Evolutionary conservation across 1,284 basidiomycete species (phyloP).

Genomic region (Apiotrichum gracile): DNA sequence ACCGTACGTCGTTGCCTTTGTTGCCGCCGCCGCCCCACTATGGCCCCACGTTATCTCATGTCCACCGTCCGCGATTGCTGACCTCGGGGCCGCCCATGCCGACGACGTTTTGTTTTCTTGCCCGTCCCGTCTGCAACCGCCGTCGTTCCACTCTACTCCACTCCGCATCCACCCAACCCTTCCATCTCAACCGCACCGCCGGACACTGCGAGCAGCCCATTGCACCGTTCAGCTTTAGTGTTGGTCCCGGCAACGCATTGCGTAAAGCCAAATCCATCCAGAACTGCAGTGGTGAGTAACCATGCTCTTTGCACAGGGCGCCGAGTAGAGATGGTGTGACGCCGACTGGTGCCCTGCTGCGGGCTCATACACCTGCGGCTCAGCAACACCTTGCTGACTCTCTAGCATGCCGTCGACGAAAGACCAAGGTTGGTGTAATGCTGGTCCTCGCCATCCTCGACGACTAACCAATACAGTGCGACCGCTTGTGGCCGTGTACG

Average conservation of each 20-base stretch:
- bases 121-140: too few species aligned
- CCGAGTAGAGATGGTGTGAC: neutral
- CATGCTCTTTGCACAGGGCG: neutral
- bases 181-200: too few species aligned
- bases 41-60: too few species aligned
- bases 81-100: too few species aligned
- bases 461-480: constrained; percentile 6
- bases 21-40: too few species aligned
- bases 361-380: neutral
- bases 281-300: constrained; percentile 17
- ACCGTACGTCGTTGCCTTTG: too few species aligned
- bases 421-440: constrained; percentile 11
- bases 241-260: constrained; percentile 8
- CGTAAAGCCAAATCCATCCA: constrained; percentile 16
- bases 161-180: too few species aligned
- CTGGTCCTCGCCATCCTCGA: neutral
- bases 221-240: constrained; percentile 12
- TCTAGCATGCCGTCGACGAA: constrained; percentile 15
- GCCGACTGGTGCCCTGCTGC: neutral
- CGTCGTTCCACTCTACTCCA: too few species aligned
- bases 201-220: too few species aligned
- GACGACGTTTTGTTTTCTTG: too few species aligned
- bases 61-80: too few species aligned
- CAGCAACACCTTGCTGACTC: neutral
- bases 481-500: constrained; percentile 17